Evolutionary conservation across 495 filamentous ascomycete genomes (phyloP).

Genomic region (Oleoguttula mirabilis): DNA sequence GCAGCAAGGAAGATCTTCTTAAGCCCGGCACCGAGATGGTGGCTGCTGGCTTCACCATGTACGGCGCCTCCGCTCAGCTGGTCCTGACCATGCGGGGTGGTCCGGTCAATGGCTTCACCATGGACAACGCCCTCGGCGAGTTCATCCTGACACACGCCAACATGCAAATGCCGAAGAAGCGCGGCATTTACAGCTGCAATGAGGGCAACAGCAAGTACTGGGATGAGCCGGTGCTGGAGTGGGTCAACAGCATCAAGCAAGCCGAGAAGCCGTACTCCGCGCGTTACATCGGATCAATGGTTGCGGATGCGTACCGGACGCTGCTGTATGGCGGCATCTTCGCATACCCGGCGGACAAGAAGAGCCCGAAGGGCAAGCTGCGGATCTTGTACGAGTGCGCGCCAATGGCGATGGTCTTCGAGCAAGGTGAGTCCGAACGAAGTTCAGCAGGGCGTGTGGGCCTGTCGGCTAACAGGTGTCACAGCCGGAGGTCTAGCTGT

Average conservation of each 20-base stretch:
- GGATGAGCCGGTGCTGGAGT: slow-evolving; percentile 76
- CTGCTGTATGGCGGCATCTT: slow-evolving; percentile 93
- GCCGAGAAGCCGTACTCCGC: slow-evolving; percentile 84
- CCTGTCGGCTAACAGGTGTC: slow-evolving; percentile 6
- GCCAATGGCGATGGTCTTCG: slow-evolving; percentile 98
- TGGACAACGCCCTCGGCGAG: slow-evolving; percentile 91
- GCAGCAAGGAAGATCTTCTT: slow-evolving; percentile 71
- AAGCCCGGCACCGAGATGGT: slow-evolving; percentile 82
- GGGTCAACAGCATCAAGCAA: slow-evolving; percentile 75
- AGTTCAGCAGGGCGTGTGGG: not conserved
- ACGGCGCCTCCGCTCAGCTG: slow-evolving; percentile 89
- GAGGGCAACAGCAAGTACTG: slow-evolving; percentile 96
- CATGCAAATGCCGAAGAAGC: slow-evolving; percentile 69
- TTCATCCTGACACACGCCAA: slow-evolving; percentile 96
- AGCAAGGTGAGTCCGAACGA: slow-evolving; percentile 62
- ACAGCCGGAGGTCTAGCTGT: slow-evolving; percentile 84
- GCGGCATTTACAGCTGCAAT: slow-evolving; percentile 94
- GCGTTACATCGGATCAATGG: slow-evolving; percentile 94
- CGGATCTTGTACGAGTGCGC: slow-evolving; percentile 97
- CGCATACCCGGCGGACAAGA: slow-evolving; percentile 93
- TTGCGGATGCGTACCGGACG: slow-evolving; percentile 94
- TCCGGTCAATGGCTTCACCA: slow-evolving; percentile 88
- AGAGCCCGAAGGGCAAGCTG: slow-evolving; percentile 95
- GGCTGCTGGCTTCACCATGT: slow-evolving; percentile 97
- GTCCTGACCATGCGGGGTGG: slow-evolving; percentile 96